Evolutionary conservation across 805 yeast genomes (phyloP), one percentile per base, ranked within the genome.

Genomic region (Ogataea saltuana): DNA sequence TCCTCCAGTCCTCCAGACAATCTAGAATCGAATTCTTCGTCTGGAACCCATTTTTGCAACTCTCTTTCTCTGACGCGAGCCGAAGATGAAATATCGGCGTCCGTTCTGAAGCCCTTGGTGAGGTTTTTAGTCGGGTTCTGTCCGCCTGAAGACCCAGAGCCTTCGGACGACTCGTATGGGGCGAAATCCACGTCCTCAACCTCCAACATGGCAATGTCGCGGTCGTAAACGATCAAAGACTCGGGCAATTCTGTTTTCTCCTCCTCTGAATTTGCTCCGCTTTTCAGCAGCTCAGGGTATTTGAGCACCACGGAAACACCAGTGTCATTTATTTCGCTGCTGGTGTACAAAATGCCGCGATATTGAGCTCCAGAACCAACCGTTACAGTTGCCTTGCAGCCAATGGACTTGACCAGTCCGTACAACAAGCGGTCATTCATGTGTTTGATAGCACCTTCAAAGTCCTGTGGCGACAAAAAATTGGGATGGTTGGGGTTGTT

Each of bases 21-120:
- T 33, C 20, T 48, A 34, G 39, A 40, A 11, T 61, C 51, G 9
- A 44, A 32, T 12, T 48, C 54, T 15, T 48, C 77, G 40, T 85
- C 95, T 4, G 96, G 95, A 16, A 78, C 78, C 99, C 99, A 91
- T 55, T 72, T 75, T 65, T 85, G 80, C 42, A 93, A 75, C 56
- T 83, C 89, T 46, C 96, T 78, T 63, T 86, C 93, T 47, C 66
- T 72, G 25, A 71, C 50, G 15, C 61, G 64, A 11, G 57, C 56
- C n/a, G 65, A 51, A 5, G 80, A 76, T 4, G 91, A 80, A 41
- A 93, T 91, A 60, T 87, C 98, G 2, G 81, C 67, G 63, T 91
- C 99, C 1, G 97, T 93, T 61, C 78, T 81, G 70, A 91, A 91
- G 10, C 64, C 62, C 22, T 37, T 47, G 7, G 48, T n/a, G n/a